Percentiles rank a stretch among this genome's conserved stretches.
Conservation (phyloP, 176 grass and related monocot species). For the Triticum timopheevii region DNA sequence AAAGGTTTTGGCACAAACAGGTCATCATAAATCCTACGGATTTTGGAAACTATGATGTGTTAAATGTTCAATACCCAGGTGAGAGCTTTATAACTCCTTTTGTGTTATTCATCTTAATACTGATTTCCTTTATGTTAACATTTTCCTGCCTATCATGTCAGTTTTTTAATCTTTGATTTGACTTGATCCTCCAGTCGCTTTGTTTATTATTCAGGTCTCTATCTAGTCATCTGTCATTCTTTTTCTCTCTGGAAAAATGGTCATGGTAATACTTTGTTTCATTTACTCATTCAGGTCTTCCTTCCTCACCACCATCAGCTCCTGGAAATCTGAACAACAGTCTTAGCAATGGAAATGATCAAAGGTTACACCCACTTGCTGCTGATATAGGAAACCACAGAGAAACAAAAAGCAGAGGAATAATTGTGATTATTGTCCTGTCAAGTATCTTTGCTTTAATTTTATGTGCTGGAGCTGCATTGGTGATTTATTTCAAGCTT, state of each 20-base stretch:
- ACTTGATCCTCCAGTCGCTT: conserved; percentile 11
- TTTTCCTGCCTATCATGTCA: conserved; percentile 22
- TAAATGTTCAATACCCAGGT: conserved; percentile 89
- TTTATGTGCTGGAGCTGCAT: conserved; percentile 69
- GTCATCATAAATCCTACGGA: conserved; percentile 61
- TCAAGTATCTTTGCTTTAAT: conserved; percentile 74
- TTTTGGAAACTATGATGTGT: conserved; percentile 72
- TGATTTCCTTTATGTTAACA: conserved; percentile 25
- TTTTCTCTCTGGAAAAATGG: not conserved
- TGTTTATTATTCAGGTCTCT: conserved; percentile 19
- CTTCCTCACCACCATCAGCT: conserved; percentile 58
- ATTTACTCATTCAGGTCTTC: conserved; percentile 70
- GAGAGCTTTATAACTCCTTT: conserved; percentile 6
- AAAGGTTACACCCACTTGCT: conserved; percentile 57
- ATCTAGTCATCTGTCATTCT: not conserved
- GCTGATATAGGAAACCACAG: conserved; percentile 63
- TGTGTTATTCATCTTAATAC: conserved; percentile 9
- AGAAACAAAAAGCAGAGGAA: conserved; percentile 55
- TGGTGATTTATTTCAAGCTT: conserved; percentile 69
- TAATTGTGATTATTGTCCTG: conserved; percentile 73
- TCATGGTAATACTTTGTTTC: conserved; percentile 13
- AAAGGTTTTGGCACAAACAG: conserved; percentile 87
- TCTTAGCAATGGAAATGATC: conserved; percentile 55
- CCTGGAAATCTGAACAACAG: conserved; percentile 52
- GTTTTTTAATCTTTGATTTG: conserved; percentile 22